These are phyloP conservation scores for Endotrypanum monterogeii DNA, from an alignment of 208 protist species.

Conservation along the genomic window DNA sequence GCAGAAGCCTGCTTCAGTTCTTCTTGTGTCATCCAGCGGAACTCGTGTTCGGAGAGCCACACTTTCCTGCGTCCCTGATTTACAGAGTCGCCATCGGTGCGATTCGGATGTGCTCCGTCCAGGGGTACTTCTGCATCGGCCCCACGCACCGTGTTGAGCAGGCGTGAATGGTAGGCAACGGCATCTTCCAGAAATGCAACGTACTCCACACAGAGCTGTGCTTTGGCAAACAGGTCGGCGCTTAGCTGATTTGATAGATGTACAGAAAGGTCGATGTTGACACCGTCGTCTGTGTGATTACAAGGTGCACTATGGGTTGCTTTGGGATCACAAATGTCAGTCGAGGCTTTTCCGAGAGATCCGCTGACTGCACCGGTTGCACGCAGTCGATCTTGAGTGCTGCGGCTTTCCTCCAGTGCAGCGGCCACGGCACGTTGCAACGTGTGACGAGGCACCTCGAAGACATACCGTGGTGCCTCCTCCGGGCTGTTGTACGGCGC, in stretches of 20 bases:
- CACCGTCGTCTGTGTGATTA: not conserved
- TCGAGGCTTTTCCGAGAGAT: not conserved
- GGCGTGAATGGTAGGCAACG: constrained; percentile 39
- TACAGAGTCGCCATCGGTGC: not conserved
- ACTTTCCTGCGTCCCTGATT: constrained; percentile 34
- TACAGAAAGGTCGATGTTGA: constrained; percentile 50
- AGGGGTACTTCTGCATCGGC: constrained; percentile 11
- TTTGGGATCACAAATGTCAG: not conserved
- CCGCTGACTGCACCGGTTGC: not conserved
- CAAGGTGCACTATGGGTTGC: not conserved
- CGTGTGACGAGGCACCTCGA: constrained; percentile 64
- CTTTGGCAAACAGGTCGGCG: constrained; percentile 64
- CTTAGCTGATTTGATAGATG: constrained; percentile 53
- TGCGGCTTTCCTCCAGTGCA: constrained; percentile 45
- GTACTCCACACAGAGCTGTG: constrained; percentile 72
- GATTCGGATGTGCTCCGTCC: not conserved
- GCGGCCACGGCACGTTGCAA: constrained; percentile 37
- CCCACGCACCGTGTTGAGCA: constrained; percentile 34
- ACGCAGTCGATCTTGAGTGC: not conserved
- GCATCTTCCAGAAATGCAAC: constrained; percentile 56
- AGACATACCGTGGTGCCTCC: constrained; percentile 53
- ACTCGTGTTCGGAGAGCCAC: constrained; percentile 60
- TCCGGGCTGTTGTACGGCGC: constrained; percentile 17
- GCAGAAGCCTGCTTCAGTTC: constrained; percentile 35
- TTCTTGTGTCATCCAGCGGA: constrained; percentile 51